phyloP scores from a whole-genome alignment of 2,329 filamentous ascomycete species.

The Penicillium sp. region DNA sequence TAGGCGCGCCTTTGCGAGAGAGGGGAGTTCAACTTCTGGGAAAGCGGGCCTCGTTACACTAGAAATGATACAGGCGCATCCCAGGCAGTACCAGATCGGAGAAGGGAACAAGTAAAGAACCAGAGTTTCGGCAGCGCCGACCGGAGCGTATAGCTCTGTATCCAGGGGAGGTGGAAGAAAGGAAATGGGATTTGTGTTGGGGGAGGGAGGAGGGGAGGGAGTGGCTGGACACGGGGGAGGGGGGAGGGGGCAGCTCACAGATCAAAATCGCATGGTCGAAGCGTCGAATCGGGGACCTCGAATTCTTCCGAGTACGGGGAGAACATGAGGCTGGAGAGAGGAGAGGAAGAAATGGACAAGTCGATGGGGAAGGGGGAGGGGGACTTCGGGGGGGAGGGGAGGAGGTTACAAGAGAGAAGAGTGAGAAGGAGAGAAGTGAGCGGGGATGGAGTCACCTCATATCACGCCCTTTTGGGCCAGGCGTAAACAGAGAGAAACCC shows the following conservation, averaged over 20 bases:
- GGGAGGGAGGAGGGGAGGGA: conserved; percentile 9
- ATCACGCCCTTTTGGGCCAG: too few relatives aligned
- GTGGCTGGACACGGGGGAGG: conserved; percentile 11
- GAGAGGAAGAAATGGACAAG: conserved; percentile 1
- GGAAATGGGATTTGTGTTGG: background rate
- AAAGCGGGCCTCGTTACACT: conserved; percentile 40
- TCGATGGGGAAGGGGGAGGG: background rate
- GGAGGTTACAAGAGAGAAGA: conserved; percentile 8
- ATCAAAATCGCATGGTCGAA: conserved; percentile 34
- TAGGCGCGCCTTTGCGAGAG: conserved; percentile 30
- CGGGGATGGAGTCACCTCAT: conserved; percentile 33
- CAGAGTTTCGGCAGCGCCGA: conserved; percentile 9
- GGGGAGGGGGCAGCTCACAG: conserved; percentile 25
- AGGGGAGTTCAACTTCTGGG: conserved; percentile 34
- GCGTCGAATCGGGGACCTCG: conserved; percentile 32
- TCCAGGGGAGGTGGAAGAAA: background rate
- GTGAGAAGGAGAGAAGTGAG: conserved; percentile 18
- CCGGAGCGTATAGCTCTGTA: conserved; percentile 17
- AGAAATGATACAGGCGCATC: conserved; percentile 44
- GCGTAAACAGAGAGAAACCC: too few relatives aligned
- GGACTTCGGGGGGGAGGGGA: conserved; percentile 3
- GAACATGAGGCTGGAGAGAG: conserved; percentile 30
- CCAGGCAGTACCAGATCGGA: conserved; percentile 36
- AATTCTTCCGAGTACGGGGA: conserved; percentile 35
- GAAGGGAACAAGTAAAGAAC: conserved; percentile 19